Base-by-base conservation (phyloP, 305 asterid genomes). In the Withania somnifera region DNA sequence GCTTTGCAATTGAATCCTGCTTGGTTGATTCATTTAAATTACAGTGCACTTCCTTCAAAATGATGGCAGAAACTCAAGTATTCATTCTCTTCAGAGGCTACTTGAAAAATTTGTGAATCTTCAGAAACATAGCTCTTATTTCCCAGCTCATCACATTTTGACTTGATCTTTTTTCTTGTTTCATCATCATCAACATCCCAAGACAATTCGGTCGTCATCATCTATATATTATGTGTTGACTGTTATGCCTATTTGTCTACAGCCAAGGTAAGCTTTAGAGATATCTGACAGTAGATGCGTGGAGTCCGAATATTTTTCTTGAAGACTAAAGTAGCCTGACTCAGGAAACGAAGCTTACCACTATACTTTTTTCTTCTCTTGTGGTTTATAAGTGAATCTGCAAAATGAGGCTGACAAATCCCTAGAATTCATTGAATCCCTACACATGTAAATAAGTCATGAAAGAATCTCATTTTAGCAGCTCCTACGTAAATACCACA, bases 171-270 rank as follows among this genome's bases (percentile, higher is more conserved):
- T 58, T 61, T 68, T 47, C 32, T 36, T 84, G 81, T 15, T 71
- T 90, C 97, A 13, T 91, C 92, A 34, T 89, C 97, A n/a, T 94
- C 97, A 6, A 90, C 90, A 81, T 90, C 97, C 96, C 95, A 93
- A 13, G 94, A 87, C 61, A 90, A 87, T 82, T 91, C 97, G 79
- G n/a, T 92, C 97, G 7, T 93, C 97, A 26, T 89, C 93, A 80
- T 91, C 93, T 53, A 85, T 88, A 1, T 92, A 83, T 54, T 54
- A 19, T 6, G 15, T 3, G 14, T 3, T 56, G 28, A 14, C 30
- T 56, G 30, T 20, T 56, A 56, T 56, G 9, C 30, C 30, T 20
- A 56, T 56, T 20, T 30, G 9, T 56, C 63, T 56, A 56, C 63
- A 56, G 9, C 63, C 30, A 56, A 19, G 30, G 30, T 56, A 56